Percentiles rank a stretch among this genome's conserved stretches.
Evolutionary conservation across 2,329 filamentous ascomycete genomes (phyloP).

Genomic region (Arthrinium phaeospermum): DNA sequence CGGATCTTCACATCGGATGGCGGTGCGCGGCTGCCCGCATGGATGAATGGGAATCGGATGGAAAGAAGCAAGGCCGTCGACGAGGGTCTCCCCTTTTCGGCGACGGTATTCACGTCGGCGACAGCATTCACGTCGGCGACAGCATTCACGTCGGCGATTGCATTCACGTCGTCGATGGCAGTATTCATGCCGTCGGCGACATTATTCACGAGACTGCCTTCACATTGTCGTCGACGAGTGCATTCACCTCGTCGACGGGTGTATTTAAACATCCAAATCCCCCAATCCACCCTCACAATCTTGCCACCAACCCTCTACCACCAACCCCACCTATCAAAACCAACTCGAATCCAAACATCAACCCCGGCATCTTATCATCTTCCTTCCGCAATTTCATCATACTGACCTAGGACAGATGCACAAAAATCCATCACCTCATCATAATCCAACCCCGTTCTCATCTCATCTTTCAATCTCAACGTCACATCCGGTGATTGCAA

Average conservation of each 20-base stretch:
- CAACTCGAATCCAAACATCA: no score
- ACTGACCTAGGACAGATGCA: background rate
- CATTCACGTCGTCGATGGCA: background rate
- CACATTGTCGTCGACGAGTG: background rate
- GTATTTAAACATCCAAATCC: no score
- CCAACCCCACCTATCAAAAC: background rate
- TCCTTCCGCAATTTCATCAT: background rate
- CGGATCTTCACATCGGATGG: background rate
- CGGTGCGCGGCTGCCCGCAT: background rate
- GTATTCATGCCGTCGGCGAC: background rate
- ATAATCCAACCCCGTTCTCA: background rate
- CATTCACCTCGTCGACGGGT: background rate
- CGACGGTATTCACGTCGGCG: no score
- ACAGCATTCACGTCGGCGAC: background rate
- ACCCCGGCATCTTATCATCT: background rate
- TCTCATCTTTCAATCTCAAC: background rate
- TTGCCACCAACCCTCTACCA: background rate
- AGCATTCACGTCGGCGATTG: background rate
- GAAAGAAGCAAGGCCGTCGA: background rate
- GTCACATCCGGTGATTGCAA: background rate
- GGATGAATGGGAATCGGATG: background rate
- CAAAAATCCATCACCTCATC: background rate
- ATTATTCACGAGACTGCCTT: background rate
- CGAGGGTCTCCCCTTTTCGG: no score
- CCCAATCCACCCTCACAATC: background rate